Evolutionary conservation across 345 rosid genomes (phyloP).

Genomic region (Brassica nigra): DNA sequence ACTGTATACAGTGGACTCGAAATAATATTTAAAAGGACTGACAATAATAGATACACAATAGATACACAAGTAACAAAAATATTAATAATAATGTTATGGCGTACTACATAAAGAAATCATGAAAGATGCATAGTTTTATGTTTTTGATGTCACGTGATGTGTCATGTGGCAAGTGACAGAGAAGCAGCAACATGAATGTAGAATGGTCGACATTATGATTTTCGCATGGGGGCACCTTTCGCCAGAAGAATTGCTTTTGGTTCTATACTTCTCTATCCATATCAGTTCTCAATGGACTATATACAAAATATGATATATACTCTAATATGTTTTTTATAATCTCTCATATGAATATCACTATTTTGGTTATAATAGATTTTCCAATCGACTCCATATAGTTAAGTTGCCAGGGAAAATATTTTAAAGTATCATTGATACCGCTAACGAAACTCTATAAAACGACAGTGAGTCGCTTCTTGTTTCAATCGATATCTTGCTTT

Average conservation of each 20-base stretch:
- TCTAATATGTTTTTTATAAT: background rate
- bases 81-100: constrained; percentile 5
- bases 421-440: background rate
- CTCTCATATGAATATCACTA: background rate
- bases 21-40: constrained; percentile 10
- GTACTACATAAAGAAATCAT: constrained; percentile 11
- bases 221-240: constrained; percentile 46
- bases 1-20: background rate
- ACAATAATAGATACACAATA: constrained; percentile 4
- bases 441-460: no score
- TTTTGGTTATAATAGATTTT: background rate
- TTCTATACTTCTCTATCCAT: background rate
- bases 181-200: constrained; percentile 41
- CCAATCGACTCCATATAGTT: background rate
- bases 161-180: constrained; percentile 41
- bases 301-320: background rate
- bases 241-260: constrained; percentile 40
- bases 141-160: constrained; percentile 32
- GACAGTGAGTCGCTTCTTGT: background rate
- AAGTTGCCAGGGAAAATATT: background rate
- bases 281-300: background rate
- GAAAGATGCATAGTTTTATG: constrained; percentile 12
- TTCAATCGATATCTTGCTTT: background rate
- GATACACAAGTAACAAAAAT: constrained; percentile 1
- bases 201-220: constrained; percentile 58